Conservation (phyloP, 2,329 filamentous ascomycete species). For the Tolypocladium nubicola region DNA sequence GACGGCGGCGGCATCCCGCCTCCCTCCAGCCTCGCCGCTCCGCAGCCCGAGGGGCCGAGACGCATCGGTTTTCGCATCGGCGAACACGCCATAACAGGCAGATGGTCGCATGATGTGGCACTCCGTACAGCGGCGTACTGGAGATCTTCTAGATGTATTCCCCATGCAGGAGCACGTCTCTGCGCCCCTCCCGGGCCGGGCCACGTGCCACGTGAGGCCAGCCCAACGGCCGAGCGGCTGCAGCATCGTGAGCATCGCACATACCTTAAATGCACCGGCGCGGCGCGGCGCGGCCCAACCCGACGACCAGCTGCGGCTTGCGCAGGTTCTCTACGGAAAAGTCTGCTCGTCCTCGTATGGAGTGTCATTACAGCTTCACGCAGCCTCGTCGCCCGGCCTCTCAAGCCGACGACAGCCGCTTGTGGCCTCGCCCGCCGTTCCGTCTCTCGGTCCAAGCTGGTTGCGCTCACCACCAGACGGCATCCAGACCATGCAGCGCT, state of each 20-base stretch:
- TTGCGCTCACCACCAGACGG: neutral
- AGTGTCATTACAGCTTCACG: neutral
- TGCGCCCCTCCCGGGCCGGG: neutral
- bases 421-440: neutral
- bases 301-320: neutral
- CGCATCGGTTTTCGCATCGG: neutral
- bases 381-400: neutral
- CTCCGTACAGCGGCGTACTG: neutral
- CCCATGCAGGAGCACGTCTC: neutral
- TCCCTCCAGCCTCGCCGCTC: neutral
- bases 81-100: neutral
- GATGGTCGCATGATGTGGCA: neutral
- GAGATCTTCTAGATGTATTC: neutral
- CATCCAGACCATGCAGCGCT: conserved; percentile 22
- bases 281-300: neutral
- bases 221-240: neutral
- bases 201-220: neutral
- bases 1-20: neutral
- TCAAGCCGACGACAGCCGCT: conserved; percentile 1
- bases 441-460: neutral
- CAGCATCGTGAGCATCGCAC: neutral
- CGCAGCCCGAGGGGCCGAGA: neutral
- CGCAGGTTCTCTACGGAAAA: neutral
- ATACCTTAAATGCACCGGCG: neutral
- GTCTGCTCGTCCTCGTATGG: neutral